Evolutionary conservation across 495 filamentous ascomycete species (phyloP).

Genomic region (Penicillium desertorum): DNA sequence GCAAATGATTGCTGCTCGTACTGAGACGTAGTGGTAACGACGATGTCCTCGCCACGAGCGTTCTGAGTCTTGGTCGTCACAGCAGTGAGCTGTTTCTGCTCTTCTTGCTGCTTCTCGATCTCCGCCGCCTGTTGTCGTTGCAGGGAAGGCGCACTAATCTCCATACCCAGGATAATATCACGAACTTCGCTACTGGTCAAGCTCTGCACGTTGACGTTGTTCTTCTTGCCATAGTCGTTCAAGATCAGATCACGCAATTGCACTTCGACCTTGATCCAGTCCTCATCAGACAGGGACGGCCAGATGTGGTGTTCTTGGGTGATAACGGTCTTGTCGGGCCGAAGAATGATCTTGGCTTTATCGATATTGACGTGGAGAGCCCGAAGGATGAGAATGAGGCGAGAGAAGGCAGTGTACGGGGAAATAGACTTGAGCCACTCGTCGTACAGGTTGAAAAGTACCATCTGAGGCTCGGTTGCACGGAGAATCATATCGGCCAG

Average conservation of each 20-base stretch:
- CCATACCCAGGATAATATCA: constrained; percentile 99
- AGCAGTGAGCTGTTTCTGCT: constrained; percentile 93
- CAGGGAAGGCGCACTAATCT: constrained; percentile 97
- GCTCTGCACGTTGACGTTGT: constrained; percentile 97
- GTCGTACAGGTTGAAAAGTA: constrained; percentile 98
- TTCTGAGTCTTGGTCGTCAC: constrained; percentile 99
- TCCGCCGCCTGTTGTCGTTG: constrained; percentile 98
- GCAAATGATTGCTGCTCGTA: constrained; percentile 97
- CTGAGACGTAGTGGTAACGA: constrained; percentile 95
- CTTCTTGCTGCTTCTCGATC: constrained; percentile 98
- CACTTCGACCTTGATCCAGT: constrained; percentile 99
- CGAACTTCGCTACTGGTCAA: constrained; percentile 95
- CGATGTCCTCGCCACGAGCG: constrained; percentile 94
- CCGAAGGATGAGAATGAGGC: constrained; percentile 90
- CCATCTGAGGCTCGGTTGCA: constrained; percentile 98
- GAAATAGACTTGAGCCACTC: constrained; percentile 99
- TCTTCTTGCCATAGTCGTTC: constrained; percentile 99
- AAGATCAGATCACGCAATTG: constrained; percentile 93
- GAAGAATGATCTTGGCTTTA: constrained; percentile 94
- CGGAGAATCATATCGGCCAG: constrained; percentile 98
- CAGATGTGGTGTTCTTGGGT: constrained; percentile 99
- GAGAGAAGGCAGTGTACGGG: constrained; percentile 97
- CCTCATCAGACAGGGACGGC: constrained; percentile 91
- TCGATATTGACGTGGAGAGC: constrained; percentile 97
- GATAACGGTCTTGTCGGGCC: constrained; percentile 98